Percentiles rank a stretch among this genome's conserved stretches.
Conservation (phyloP, 371 early-diverging fungal genomes). For the Blyttiomyces sp. region DNA sequence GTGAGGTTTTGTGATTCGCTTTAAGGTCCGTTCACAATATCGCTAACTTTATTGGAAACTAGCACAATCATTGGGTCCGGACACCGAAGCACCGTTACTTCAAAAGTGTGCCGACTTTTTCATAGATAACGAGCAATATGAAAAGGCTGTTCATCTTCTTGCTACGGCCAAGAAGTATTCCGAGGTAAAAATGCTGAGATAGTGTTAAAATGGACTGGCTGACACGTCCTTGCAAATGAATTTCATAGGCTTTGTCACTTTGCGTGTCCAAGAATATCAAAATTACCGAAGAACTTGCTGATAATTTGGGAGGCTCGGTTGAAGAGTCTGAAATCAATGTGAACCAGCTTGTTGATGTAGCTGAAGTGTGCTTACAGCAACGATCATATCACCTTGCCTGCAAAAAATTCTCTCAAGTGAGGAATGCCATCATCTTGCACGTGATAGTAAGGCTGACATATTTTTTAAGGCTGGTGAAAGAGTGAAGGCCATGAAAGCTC, state of each 20-base stretch:
- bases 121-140: conserved; percentile 22
- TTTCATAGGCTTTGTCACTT: conserved; percentile 22
- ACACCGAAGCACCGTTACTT: conserved; percentile 28
- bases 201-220: neutral
- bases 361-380: conserved; percentile 41
- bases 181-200: conserved; percentile 14
- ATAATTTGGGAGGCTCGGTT: conserved; percentile 18
- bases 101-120: conserved; percentile 30
- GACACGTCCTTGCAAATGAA: neutral
- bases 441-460: neutral
- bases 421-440: neutral
- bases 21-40: no score
- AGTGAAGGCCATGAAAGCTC: conserved; percentile 47
- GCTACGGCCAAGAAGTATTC: conserved; percentile 23
- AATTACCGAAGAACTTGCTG: conserved; percentile 41
- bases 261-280: conserved; percentile 28
- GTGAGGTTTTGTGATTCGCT: conserved; percentile 23
- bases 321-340: conserved; percentile 20
- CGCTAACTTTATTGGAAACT: no score
- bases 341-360: conserved; percentile 26
- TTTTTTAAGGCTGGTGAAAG: conserved; percentile 41
- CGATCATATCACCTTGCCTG: conserved; percentile 40
- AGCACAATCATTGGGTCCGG: conserved; percentile 21
- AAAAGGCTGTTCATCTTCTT: conserved; percentile 33
- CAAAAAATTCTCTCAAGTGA: conserved; percentile 47